Evolutionary conservation across 108 stramenopile species (phyloP).

Genomic region (Skeletonema marinoi): DNA sequence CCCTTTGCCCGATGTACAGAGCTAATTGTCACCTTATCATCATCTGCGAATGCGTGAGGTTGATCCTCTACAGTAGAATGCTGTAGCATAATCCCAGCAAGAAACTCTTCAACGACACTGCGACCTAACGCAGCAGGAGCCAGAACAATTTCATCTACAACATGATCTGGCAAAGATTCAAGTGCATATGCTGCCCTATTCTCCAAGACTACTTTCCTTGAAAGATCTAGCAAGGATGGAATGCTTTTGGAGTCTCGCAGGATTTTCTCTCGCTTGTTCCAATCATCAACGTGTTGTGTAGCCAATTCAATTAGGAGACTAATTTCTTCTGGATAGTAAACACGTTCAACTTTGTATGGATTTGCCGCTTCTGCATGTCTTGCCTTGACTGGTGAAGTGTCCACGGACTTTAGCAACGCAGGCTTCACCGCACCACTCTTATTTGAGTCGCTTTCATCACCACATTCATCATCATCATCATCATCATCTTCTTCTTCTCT

Average conservation of each 20-base stretch:
- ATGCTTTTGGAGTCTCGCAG: neutral
- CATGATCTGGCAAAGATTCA: constrained; percentile 12
- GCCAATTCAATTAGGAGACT: constrained; percentile 10
- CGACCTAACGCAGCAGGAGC: constrained; percentile 5
- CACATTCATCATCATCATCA: neutral
- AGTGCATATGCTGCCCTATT: neutral
- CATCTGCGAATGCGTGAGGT: neutral
- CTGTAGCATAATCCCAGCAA: neutral
- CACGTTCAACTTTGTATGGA: neutral
- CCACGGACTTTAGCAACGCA: neutral
- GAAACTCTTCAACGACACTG: constrained; percentile 11
- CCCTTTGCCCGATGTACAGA: constrained; percentile 30
- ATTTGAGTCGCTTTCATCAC: neutral
- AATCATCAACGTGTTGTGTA: constrained; percentile 4
- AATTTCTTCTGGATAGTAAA: neutral
- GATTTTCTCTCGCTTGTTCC: constrained; percentile 5
- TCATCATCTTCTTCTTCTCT: neutral
- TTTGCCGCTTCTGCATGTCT: neutral
- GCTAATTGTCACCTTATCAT: constrained; percentile 10
- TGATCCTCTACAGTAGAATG: neutral
- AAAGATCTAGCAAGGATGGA: neutral
- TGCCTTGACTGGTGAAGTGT: neutral
- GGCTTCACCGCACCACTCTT: neutral
- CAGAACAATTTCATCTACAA: constrained; percentile 19
- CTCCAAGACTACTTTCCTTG: constrained; percentile 1